Percentiles rank a stretch among this genome's conserved stretches.
These are phyloP conservation scores for Metarhizium brunneum DNA, from an alignment of 2,329 filamentous ascomycete species.

Conservation along the genomic window DNA sequence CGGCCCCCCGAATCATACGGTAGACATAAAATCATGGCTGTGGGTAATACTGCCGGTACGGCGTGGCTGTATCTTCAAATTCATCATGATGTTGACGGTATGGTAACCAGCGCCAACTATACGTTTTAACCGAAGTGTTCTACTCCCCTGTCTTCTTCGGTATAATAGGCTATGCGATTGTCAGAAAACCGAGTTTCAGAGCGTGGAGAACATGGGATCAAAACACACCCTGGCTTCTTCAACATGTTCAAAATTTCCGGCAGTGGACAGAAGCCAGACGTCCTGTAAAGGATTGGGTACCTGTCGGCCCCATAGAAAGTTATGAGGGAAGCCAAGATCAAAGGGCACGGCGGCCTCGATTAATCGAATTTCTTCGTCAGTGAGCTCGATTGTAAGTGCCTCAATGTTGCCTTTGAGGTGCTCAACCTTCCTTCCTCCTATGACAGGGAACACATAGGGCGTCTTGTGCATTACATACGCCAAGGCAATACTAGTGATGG, in stretches of 20 bases:
- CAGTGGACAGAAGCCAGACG: constrained; percentile 35
- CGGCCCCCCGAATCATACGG: not conserved
- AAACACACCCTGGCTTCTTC: constrained; percentile 25
- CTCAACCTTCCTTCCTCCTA: constrained; percentile 60
- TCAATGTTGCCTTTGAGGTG: constrained; percentile 64
- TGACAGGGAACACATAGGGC: constrained; percentile 63
- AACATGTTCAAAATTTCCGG: constrained; percentile 42
- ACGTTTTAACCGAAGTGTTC: constrained; percentile 22
- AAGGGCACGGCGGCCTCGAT: constrained; percentile 56
- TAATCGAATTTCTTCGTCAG: constrained; percentile 51
- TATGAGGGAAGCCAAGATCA: constrained; percentile 57
- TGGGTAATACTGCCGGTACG: not conserved
- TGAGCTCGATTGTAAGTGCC: constrained; percentile 52
- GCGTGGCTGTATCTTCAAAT: not conserved
- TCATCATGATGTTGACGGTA: not conserved
- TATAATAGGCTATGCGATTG: constrained; percentile 27
- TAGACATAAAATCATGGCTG: not conserved
- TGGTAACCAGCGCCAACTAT: constrained; percentile 24
- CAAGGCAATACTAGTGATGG: constrained; percentile 46
- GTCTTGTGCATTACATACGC: constrained; percentile 68
- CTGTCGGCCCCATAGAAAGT: constrained; percentile 40
- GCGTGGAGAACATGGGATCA: not conserved
- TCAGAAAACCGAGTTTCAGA: not conserved
- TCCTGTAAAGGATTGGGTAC: constrained; percentile 28
- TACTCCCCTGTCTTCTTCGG: constrained; percentile 32